Conservation (phyloP, 2,329 filamentous ascomycete species). For the Fusarium sp. region DNA sequence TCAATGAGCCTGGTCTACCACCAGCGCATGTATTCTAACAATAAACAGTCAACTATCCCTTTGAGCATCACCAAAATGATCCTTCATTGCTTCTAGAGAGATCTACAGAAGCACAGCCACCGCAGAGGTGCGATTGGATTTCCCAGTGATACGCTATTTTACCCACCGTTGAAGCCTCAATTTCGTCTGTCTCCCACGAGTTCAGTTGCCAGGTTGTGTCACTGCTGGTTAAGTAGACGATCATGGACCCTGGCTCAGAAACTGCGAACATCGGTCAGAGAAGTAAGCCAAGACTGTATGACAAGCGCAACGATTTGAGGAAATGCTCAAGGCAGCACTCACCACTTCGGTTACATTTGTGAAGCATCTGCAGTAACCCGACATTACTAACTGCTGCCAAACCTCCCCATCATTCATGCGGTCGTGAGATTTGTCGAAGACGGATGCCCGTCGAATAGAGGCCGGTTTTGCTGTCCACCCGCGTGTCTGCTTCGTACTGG, state of each 20-base stretch:
- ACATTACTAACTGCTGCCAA: neutral
- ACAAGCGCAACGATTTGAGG: neutral
- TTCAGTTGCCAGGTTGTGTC: neutral
- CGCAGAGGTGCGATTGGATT: neutral
- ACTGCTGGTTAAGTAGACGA: neutral
- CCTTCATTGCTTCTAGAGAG: neutral
- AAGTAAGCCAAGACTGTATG: neutral
- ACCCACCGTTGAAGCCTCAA: neutral
- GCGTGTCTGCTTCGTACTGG: constrained; percentile 9
- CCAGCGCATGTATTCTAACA: constrained; percentile 7
- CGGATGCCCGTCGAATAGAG: constrained; percentile 11
- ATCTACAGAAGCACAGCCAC: neutral
- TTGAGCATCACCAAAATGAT: neutral
- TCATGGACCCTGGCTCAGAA: neutral
- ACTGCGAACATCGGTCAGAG: no score
- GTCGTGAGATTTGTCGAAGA: constrained; percentile 17
- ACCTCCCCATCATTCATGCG: neutral
- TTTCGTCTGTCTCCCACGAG: neutral
- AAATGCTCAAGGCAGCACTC: neutral
- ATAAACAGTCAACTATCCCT: neutral
- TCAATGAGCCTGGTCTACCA: neutral
- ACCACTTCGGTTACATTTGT: neutral
- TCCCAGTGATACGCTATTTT: neutral
- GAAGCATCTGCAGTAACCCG: neutral
- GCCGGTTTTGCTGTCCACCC: constrained; percentile 7